phyloP scores from a whole-genome alignment of 2,329 filamentous ascomycete genomes.

The Tolypocladium guangdongense region DNA sequence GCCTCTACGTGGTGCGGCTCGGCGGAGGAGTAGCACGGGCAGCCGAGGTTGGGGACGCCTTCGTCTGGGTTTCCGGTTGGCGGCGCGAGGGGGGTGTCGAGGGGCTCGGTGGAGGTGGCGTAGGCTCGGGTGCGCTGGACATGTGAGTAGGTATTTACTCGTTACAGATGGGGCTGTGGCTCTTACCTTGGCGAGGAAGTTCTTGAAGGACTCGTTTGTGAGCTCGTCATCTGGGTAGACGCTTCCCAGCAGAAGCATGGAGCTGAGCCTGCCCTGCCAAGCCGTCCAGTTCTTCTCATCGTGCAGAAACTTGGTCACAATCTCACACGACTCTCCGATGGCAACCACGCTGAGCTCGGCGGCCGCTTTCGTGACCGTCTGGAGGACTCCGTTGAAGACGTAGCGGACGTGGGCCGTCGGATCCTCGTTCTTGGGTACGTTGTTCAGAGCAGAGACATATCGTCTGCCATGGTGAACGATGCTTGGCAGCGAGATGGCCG shows the following conservation, averaged over 20 bases:
- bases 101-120: slow-evolving; percentile 36
- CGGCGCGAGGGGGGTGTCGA: slow-evolving; percentile 42
- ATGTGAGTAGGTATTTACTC: slow-evolving; percentile 5
- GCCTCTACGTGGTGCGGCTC: slow-evolving; percentile 47
- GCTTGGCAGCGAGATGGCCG: slow-evolving; percentile 48
- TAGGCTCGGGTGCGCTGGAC: slow-evolving; percentile 50
- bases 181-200: slow-evolving; percentile 41
- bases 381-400: slow-evolving; percentile 55
- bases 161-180: slow-evolving; percentile 6
- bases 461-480: slow-evolving; percentile 46
- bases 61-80: slow-evolving; percentile 34
- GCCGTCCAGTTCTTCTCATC: slow-evolving; percentile 37
- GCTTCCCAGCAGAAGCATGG: slow-evolving; percentile 39
- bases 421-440: slow-evolving; percentile 47
- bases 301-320: slow-evolving; percentile 47
- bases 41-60: slow-evolving; percentile 39
- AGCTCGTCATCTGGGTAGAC: slow-evolving; percentile 28
- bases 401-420: slow-evolving; percentile 51
- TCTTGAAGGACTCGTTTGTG: slow-evolving; percentile 30
- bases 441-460: slow-evolving; percentile 46
- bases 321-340: slow-evolving; percentile 54
- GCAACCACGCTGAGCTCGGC: slow-evolving; percentile 60
- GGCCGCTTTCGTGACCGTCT: slow-evolving; percentile 30
- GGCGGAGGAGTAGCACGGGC: slow-evolving; percentile 59
- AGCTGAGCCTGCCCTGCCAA: slow-evolving; percentile 32